Conservation (phyloP, 1,284 basidiomycete species). For the Fomitopsis schrenkii region DNA sequence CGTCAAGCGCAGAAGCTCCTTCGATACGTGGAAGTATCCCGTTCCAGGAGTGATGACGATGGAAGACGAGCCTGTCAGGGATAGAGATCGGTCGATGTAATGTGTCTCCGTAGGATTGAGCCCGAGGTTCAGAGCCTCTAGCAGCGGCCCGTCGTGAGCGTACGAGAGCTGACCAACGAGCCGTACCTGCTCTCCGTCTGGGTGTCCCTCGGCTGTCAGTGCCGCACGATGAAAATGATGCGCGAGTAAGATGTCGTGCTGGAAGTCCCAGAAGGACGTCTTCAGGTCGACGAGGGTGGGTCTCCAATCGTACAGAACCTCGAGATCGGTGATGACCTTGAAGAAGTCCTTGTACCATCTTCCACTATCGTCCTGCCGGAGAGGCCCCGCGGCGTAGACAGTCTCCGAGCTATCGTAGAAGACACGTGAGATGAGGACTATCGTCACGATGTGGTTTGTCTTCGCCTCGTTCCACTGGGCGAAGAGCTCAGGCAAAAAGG, state of each 20-base stretch:
- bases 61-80: conserved; percentile 85
- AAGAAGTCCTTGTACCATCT: conserved; percentile 95
- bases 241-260: conserved; percentile 81
- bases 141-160: conserved; percentile 92
- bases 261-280: conserved; percentile 84
- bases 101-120: conserved; percentile 94
- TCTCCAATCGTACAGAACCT: conserved; percentile 86
- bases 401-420: conserved; percentile 86
- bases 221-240: conserved; percentile 77
- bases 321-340: conserved; percentile 92
- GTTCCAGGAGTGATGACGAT: conserved; percentile 93
- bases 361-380: conserved; percentile 69
- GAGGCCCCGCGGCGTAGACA: conserved; percentile 71
- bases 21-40: conserved; percentile 91
- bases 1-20: conserved; percentile 86
- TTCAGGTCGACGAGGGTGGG: conserved; percentile 85
- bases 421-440: conserved; percentile 93
- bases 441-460: conserved; percentile 92
- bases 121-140: conserved; percentile 92
- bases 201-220: conserved; percentile 32
- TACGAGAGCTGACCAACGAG: conserved; percentile 77
- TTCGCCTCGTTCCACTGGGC: conserved; percentile 76
- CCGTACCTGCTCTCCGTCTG: conserved; percentile 50
- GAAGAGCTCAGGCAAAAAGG: conserved; percentile 85
- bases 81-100: conserved; percentile 94